phyloP scores from a whole-genome alignment of 2,329 filamentous ascomycete species.

The Botrytis porri region DNA sequence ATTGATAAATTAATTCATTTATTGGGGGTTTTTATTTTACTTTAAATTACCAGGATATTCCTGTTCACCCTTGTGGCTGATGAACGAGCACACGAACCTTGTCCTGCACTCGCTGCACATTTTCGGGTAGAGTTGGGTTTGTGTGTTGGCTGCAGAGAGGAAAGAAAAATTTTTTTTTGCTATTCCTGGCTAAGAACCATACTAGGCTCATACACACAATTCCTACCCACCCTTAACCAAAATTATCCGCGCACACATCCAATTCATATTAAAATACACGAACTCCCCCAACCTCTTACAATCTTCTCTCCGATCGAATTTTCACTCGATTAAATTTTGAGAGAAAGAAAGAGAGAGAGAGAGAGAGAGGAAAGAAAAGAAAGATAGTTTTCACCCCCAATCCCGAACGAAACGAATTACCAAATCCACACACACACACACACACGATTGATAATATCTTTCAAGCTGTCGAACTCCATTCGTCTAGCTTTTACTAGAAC shows the following conservation, averaged over 20 bases:
- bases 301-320: conserved; percentile 3
- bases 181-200: conserved; percentile 9
- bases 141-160: not conserved
- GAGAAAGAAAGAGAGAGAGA: not conserved
- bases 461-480: not conserved
- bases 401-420: not conserved
- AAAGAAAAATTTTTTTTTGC: not conserved
- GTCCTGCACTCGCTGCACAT: conserved; percentile 7
- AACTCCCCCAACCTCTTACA: conserved; percentile 13
- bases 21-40: not conserved
- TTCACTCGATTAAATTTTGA: conserved; percentile 5
- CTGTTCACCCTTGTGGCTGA: conserved; percentile 17
- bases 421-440: not conserved
- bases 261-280: conserved; percentile 6
- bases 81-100: conserved; percentile 11
- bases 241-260: not conserved
- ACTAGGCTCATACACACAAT: not conserved
- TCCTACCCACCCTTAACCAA: not conserved
- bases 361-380: not conserved
- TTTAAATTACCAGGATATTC: not conserved
- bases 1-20: not conserved
- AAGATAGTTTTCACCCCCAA: not conserved
- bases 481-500: conserved; percentile 34
- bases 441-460: conserved; percentile 13
- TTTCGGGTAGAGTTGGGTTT: conserved; percentile 1